phyloP scores from a whole-genome alignment of 2,329 filamentous ascomycete genomes.

The Xylariales sp. region DNA sequence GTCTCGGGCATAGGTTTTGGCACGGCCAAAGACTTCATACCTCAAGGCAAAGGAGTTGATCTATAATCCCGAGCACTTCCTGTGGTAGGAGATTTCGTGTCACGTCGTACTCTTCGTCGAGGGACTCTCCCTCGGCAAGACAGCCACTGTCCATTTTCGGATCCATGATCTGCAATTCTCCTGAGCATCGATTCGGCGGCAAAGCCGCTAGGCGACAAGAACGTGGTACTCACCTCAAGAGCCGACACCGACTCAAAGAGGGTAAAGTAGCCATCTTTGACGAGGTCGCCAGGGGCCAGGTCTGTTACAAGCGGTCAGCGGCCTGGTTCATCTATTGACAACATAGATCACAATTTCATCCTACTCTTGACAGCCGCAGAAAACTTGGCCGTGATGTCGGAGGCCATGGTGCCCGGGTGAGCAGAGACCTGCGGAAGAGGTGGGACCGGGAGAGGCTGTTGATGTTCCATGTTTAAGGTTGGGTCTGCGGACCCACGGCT shows the following conservation, averaged over 20 bases:
- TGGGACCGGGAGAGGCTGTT: slow-evolving; percentile 19
- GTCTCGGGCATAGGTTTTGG: slow-evolving; percentile 3
- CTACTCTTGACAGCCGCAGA: slow-evolving; percentile 47
- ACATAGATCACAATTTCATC: background rate
- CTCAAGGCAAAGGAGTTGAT: slow-evolving; percentile 86
- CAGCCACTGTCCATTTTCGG: slow-evolving; percentile 98
- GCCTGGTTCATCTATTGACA: background rate
- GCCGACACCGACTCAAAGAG: slow-evolving; percentile 91
- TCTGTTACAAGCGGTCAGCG: slow-evolving; percentile 43
- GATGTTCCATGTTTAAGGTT: slow-evolving; percentile 21
- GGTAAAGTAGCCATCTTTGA: slow-evolving; percentile 93
- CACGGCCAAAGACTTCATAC: slow-evolving; percentile 37
- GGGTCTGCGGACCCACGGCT: slow-evolving; percentile 4
- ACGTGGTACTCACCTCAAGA: slow-evolving; percentile 60
- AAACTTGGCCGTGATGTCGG: slow-evolving; percentile 57
- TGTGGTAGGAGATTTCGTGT: slow-evolving; percentile 62
- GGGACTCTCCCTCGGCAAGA: slow-evolving; percentile 69
- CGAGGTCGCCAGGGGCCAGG: slow-evolving; percentile 71
- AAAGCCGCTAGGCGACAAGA: no score
- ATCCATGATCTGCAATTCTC: slow-evolving; percentile 78
- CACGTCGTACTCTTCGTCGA: slow-evolving; percentile 80
- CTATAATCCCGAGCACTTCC: slow-evolving; percentile 88
- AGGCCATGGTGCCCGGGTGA: slow-evolving; percentile 47
- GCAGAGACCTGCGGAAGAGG: slow-evolving; percentile 32
- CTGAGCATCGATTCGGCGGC: background rate